phyloP scores from a whole-genome alignment of 73 alveolate species.

The Tetrahymena elliotti region DNA sequence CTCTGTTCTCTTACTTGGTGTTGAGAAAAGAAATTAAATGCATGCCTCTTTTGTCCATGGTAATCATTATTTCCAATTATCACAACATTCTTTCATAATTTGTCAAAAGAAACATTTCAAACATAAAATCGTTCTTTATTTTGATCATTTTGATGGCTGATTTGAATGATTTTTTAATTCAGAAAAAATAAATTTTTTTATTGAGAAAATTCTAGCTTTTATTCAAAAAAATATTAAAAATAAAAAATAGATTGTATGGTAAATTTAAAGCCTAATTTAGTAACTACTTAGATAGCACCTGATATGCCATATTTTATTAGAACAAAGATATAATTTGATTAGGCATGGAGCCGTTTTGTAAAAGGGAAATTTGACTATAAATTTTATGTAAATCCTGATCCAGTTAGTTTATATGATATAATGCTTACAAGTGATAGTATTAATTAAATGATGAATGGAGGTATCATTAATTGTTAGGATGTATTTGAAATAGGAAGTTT shows the following conservation, averaged over 20 bases:
- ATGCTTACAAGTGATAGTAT: constrained; percentile 17
- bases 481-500: constrained; percentile 32
- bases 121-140: too few relatives aligned
- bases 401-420: constrained; percentile 33
- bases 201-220: not conserved
- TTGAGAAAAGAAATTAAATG: not conserved
- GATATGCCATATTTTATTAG: constrained; percentile 51
- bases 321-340: constrained; percentile 14
- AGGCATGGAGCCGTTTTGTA: constrained; percentile 6
- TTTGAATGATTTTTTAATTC: too few relatives aligned
- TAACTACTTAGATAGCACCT: constrained; percentile 42
- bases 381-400: constrained; percentile 49
- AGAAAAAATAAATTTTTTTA: not conserved
- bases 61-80: not conserved
- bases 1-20: not conserved
- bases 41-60: not conserved
- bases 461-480: constrained; percentile 5
- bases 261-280: constrained; percentile 22
- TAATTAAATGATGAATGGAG: constrained; percentile 13
- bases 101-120: too few relatives aligned
- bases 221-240: not conserved
- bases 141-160: too few relatives aligned
- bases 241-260: not conserved
- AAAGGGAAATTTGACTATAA: constrained; percentile 2
- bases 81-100: too few relatives aligned